These are phyloP conservation scores for Jatropha podagrica DNA, from an alignment of 441 rosid genomes.

Conservation along the genomic window DNA sequence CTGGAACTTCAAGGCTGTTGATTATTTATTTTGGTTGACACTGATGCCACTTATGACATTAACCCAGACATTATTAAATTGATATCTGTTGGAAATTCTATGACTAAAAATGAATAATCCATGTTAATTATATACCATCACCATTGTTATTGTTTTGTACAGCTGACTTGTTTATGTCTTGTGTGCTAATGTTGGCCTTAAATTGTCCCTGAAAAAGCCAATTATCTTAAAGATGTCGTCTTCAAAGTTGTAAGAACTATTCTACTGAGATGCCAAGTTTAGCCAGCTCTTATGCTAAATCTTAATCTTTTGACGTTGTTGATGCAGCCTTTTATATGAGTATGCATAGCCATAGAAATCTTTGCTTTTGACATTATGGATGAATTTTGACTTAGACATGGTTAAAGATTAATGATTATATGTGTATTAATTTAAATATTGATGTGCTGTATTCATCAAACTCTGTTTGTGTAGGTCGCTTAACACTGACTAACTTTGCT, in stretches of 20 bases:
- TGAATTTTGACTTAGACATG: constrained; percentile 7
- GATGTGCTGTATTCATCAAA: constrained; percentile 22
- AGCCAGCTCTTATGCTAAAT: not conserved
- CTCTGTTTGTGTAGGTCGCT: constrained; percentile 60
- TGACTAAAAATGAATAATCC: not conserved
- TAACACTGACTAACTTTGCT: constrained; percentile 77
- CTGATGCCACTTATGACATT: not conserved
- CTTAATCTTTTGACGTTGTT: not conserved
- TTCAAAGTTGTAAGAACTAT: not conserved
- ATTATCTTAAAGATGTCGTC: not conserved
- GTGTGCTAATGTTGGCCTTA: not conserved
- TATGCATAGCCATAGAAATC: not conserved
- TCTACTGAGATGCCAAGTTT: not conserved
- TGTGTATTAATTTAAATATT: not conserved
- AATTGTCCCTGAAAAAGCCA: too few species aligned
- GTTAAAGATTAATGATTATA: constrained; percentile 18
- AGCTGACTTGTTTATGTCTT: not conserved
- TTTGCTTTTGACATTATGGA: constrained; percentile 10
- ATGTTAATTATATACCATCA: not conserved
- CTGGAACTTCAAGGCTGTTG: constrained; percentile 3
- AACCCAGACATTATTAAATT: not conserved
- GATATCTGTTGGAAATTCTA: not conserved
- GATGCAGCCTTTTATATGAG: not conserved
- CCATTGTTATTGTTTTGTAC: not conserved
- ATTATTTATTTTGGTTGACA: constrained; percentile 3